Evolutionary conservation across 1,284 basidiomycete species (phyloP), one percentile per base, ranked within the genome.

Genomic region (Moesziomyces sp.): DNA sequence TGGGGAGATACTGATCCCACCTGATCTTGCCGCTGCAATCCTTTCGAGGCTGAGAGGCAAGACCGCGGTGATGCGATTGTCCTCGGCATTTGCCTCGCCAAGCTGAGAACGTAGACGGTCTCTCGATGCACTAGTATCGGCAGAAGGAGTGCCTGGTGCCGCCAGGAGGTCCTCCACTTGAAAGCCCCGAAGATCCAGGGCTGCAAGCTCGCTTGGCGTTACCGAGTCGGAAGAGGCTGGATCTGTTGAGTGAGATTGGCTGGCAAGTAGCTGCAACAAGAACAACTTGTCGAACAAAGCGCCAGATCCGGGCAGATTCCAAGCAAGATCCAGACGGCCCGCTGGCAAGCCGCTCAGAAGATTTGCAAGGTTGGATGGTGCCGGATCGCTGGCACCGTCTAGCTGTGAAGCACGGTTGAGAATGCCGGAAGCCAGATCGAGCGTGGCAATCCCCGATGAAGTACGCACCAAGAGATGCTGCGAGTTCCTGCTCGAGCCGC

Each of bases 41-140:
- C 58, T 55, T 43, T 75, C 73, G 40, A 75, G 58, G 23, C 63
- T 75, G 24, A 75, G 59, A 35, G 73, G 73, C 21, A 75, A 46
- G 0, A 70, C 8, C 5, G 62, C 62, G 0, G 72, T 66, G 16
- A 74, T 54, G 30, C 52, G 51, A 18, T 53, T 33, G 2, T 23
- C 40, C 5, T 30, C 2, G 23, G 46, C n/a, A 3, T 19, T n/a
- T n/a, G n/a, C n/a, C n/a, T n/a, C 21, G 10, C 16, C 28, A 16
- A 19, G 21, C 26, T 19, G 18, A 4, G n/a, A 7, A n/a, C 21
- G 10, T 5, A 28, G 13, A 19, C 23, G 23, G 10, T 9, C 10
- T 23, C 28, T 30, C 42, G 2, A 8, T 14, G 33, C 21, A 13
- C 16, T 19, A 23, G 47, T 3, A 11, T 23, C 38, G 5, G 38